phyloP scores from a whole-genome alignment of 352 stramenopile genomes.

The Phytopythium cucurbitacearum region DNA sequence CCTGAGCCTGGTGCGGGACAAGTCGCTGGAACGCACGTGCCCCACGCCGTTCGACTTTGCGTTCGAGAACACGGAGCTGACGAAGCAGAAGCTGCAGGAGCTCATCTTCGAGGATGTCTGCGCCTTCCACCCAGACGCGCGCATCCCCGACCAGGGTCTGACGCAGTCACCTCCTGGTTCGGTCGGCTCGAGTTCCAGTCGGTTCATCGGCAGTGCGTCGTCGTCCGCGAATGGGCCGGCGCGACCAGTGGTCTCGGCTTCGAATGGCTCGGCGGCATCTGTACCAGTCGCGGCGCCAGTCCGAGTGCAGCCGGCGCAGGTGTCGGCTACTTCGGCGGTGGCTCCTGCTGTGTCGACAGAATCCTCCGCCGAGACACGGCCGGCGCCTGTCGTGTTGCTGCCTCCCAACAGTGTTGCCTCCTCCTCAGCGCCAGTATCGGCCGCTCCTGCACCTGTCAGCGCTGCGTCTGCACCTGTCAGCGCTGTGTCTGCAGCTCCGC shows the following conservation, averaged over 20 bases:
- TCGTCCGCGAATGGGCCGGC: too few relatives aligned
- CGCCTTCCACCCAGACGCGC: constrained; percentile 81
- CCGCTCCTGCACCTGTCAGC: constrained; percentile 1
- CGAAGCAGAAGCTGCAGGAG: constrained; percentile 88
- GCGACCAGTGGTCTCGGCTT: too few relatives aligned
- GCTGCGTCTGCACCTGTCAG: neutral
- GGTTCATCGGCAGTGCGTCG: too few relatives aligned
- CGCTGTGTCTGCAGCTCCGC: neutral
- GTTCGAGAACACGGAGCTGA: constrained; percentile 88
- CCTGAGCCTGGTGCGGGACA: constrained; percentile 69
- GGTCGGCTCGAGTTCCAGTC: neutral
- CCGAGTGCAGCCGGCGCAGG: constrained; percentile 1
- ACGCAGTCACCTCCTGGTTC: neutral
- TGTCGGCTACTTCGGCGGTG: neutral
- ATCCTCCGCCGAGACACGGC: constrained; percentile 8
- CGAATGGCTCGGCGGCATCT: too few relatives aligned
- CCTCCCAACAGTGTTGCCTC: constrained; percentile 14
- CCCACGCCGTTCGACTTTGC: constrained; percentile 80
- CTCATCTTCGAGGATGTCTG: constrained; percentile 91
- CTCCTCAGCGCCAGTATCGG: constrained; percentile 14
- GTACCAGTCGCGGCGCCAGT: neutral
- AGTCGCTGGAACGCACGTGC: constrained; percentile 69
- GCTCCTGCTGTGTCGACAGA: neutral
- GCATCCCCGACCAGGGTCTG: constrained; percentile 33
- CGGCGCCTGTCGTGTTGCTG: constrained; percentile 35